Evolutionary conservation across 768 basidiomycete species (phyloP).

Genomic region (Panaeolus cyanescens): DNA sequence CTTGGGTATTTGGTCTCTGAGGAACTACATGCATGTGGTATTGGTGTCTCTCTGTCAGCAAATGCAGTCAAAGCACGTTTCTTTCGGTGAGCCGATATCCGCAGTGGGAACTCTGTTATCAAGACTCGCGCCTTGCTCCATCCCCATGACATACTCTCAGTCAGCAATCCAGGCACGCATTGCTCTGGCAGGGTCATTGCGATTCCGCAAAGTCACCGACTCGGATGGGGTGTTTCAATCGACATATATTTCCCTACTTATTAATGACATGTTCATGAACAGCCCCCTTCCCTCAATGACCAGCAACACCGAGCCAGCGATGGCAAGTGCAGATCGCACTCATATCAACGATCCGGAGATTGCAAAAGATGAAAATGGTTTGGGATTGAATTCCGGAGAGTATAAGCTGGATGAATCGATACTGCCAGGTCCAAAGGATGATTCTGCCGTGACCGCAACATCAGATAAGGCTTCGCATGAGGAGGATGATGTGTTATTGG

Average conservation of each 20-base stretch:
- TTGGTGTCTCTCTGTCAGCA: constrained; percentile 4
- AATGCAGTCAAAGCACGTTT: background rate
- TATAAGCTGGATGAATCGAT: background rate
- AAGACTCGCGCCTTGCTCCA: background rate
- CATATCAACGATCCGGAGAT: too few species aligned
- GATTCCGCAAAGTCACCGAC: background rate
- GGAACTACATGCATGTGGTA: constrained; percentile 1
- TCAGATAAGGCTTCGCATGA: background rate
- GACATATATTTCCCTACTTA: too few species aligned
- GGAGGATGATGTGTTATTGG: constrained; percentile 10
- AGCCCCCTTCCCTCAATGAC: too few species aligned
- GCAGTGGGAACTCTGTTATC: background rate
- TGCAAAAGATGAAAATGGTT: too few species aligned
- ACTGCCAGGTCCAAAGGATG: background rate
- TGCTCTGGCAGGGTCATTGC: background rate
- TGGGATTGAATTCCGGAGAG: too few species aligned
- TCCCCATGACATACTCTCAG: background rate
- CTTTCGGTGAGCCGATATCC: background rate
- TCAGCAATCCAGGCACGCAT: background rate
- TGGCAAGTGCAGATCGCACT: too few species aligned
- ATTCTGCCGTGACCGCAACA: background rate
- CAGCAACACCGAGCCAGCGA: too few species aligned
- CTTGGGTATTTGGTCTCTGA: constrained; percentile 8
- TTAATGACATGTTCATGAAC: background rate
- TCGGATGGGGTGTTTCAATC: background rate